Base-by-base conservation (phyloP, 2,329 filamentous ascomycete genomes). In the Aphanocladium album region DNA sequence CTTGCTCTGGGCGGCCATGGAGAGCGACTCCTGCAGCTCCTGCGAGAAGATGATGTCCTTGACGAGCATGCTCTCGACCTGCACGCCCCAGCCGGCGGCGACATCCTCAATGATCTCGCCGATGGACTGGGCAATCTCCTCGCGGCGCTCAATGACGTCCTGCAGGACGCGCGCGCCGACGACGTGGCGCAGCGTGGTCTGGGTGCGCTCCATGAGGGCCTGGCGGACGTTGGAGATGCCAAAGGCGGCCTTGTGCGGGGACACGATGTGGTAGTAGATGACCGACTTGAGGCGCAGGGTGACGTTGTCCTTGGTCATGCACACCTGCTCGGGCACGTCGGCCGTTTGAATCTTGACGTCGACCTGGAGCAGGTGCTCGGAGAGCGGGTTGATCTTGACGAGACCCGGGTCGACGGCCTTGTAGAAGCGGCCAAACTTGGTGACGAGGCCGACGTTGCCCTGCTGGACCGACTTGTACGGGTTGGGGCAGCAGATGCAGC, bases 231-330 rank as follows among this genome's bases (percentile, higher is more conserved):
- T 95, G 77, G 89, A 83, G 74, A 99, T 97, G 67, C 95, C 95
- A 73, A 98, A 99, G 62, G 95, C 93, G 62, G 93, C 92, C 79
- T 96, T 97, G 83, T 98, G 93, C 1, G 95, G 95, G 30, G 90
- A 89, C 60, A 89, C 90, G 71, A 99, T 93, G 82, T 96, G 93
- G 80, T 99, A 99, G 84, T 99, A 99, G 78, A 99, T 97, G 73
- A 99, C 95, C 6, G 91, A 96, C 52, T 93, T 98, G 67, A 99
- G 83, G 69, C 93, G 88, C 46, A 99, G 83, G 50, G 90, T 96
- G 65, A 98, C 95, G 70, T 99, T 99, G 82, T 99, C 95, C 80
- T 98, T 98, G 74, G 95, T 99, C 93, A 99, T 99, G 82, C 95
- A 98, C 64, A 93, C 87, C 77, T 99, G 95, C 77, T 93, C 87